phyloP scores from a whole-genome alignment of 1,284 basidiomycete species.

The Rhodotorula sp. region DNA sequence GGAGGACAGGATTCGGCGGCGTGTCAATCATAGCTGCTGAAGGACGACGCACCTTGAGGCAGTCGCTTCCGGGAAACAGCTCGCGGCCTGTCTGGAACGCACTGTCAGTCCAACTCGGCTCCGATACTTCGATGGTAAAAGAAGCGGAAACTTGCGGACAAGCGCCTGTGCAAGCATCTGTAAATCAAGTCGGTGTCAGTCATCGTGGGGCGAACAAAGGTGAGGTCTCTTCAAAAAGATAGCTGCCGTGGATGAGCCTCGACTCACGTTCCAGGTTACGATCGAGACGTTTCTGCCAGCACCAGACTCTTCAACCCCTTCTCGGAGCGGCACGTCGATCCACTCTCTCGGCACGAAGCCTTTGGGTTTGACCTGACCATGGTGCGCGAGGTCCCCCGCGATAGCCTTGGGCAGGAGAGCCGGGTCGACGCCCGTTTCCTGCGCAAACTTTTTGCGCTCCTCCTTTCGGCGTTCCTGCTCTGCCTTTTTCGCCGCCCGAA shows the following conservation, averaged over 20 bases:
- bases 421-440: constrained; percentile 28
- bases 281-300: constrained; percentile 22
- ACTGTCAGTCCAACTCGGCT: neutral
- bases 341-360: constrained; percentile 33
- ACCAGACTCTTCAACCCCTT: neutral
- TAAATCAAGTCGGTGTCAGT: no score
- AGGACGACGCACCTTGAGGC: constrained; percentile 40
- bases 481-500: constrained; percentile 26
- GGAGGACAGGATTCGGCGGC: no score
- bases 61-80: constrained; percentile 52
- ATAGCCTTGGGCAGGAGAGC: constrained; percentile 8
- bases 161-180: constrained; percentile 51
- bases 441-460: constrained; percentile 13
- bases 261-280: constrained; percentile 43
- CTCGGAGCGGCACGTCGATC: constrained; percentile 3
- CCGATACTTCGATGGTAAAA: accelerated
- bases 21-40: accelerated
- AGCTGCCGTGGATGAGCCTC: neutral
- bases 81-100: constrained; percentile 34
- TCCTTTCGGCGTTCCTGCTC: constrained; percentile 28
- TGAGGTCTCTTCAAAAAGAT: no score
- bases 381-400: constrained; percentile 6
- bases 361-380: constrained; percentile 4
- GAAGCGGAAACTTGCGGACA: constrained; percentile 40
- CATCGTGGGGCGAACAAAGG: no score